Evolutionary conservation across 306 rosid species (phyloP), one percentile per base, ranked within the genome.

Genomic region (Calophaca sinica): DNA sequence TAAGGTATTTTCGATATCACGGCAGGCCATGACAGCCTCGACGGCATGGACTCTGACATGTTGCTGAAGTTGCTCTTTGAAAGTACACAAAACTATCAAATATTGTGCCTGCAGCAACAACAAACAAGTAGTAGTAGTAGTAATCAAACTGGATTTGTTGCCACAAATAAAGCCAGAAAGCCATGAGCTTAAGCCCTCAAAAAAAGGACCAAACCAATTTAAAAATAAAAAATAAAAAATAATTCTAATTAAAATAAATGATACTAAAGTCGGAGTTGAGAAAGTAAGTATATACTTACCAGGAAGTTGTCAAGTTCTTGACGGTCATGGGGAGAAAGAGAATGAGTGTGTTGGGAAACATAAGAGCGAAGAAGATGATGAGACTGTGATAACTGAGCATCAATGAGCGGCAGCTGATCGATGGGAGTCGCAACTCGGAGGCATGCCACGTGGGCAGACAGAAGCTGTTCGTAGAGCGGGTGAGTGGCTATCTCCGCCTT

Each of bases 21-120:
- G 99, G 96, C 99, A 96, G 13, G 92, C 98, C 96, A 96, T 86
- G 81, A 96, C 99, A 45, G 99, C 99, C 81, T 96, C 99, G 14
- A 96, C 98, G 44, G 99, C 99, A 75, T 96, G 99, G 73, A 92
- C 94, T 81, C 94, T 85, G 53, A 96, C 97, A 89, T 96, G 99
- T 44, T 96, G 96, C 52, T 92, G 99, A 80, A 96, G 99, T 74
- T 96, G 99, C 36, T 96, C 99, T 83, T 96, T 96, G 84, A 92
- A 96, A 45, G 80, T 82, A 72, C 96, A 92, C 80, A 96, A 58
- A 20, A 96, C 89, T 68, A 90, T 76, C 91, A 92, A 82, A 68
- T 96, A 96, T 59, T 96, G 98, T 38, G 87, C 92, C 99, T 96
- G 88, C 55, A 20, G 26, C 26, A 20, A 20, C 26, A 20, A 20